A percentile compares a stretch with the other conserved stretches of the same genome.
Evolutionary conservation across 2,329 filamentous ascomycete species (phyloP).

Genomic region (Ustilaginoidea virens): DNA sequence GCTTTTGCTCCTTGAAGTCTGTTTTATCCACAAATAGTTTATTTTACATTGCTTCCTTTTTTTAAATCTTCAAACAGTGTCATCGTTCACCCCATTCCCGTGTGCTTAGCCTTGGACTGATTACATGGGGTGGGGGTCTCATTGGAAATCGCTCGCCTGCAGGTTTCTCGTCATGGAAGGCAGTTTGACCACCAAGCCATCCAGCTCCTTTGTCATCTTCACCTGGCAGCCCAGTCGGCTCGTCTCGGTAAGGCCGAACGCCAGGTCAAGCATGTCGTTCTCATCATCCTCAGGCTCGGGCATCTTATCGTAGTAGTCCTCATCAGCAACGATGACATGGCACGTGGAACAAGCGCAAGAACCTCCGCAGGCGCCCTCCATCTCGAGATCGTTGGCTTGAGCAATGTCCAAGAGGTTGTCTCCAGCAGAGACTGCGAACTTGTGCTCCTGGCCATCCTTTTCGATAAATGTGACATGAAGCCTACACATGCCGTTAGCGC

Average conservation of each 20-base stretch:
- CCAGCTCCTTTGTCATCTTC: slow-evolving; percentile 75
- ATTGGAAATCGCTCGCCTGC: slow-evolving; percentile 80
- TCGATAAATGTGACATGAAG: slow-evolving; percentile 86
- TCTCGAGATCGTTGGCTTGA: slow-evolving; percentile 86
- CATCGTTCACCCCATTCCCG: too few species aligned
- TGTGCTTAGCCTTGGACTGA: too few species aligned
- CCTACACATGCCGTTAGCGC: slow-evolving; percentile 28
- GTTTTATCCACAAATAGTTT: too few species aligned
- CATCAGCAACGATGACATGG: slow-evolving; percentile 69
- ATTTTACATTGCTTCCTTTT: too few species aligned
- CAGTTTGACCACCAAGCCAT: slow-evolving; percentile 72
- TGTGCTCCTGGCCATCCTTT: slow-evolving; percentile 65
- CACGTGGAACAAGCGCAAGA: slow-evolving; percentile 89
- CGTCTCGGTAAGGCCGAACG: slow-evolving; percentile 81
- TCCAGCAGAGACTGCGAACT: slow-evolving; percentile 66
- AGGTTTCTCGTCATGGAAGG: slow-evolving; percentile 92
- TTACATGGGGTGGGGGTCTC: slow-evolving; percentile 1
- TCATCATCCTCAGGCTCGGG: slow-evolving; percentile 65
- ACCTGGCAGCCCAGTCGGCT: slow-evolving; percentile 78
- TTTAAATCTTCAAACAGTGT: too few species aligned
- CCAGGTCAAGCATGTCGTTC: slow-evolving; percentile 83
- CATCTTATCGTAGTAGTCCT: slow-evolving; percentile 63
- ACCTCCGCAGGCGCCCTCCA: slow-evolving; percentile 95
- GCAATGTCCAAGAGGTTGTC: slow-evolving; percentile 94
- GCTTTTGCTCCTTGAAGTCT: too few species aligned